These are phyloP conservation scores for Schizosaccharomyces lindneri DNA, from an alignment of 805 yeast species.

Conservation along the genomic window DNA sequence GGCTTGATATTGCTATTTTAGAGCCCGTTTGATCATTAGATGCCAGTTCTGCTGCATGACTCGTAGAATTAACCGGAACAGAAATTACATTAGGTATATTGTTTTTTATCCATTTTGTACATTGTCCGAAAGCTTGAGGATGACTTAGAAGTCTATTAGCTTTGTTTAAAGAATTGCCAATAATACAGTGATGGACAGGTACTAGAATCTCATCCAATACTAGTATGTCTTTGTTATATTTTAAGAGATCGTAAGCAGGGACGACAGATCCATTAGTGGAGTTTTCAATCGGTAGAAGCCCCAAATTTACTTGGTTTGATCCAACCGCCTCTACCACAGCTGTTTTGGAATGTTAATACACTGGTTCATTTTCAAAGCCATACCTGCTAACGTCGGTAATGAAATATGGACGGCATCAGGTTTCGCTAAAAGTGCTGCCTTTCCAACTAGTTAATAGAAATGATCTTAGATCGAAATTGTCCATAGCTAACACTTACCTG, in stretches of 20 bases:
- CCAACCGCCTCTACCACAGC: not conserved
- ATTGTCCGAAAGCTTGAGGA: constrained; percentile 1
- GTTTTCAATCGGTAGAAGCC: not conserved
- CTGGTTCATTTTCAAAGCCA: not conserved
- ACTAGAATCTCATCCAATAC: not conserved
- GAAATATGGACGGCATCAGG: not conserved
- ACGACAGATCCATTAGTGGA: constrained; percentile 1
- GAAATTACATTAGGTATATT: not conserved
- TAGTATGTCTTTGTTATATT: not conserved
- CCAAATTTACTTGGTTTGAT: not conserved
- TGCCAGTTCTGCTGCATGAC: not conserved
- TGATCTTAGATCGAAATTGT: not conserved
- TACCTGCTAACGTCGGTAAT: not conserved
- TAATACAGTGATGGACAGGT: not conserved
- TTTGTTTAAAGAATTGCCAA: not conserved
- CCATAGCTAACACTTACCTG: not conserved
- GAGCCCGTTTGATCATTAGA: not conserved
- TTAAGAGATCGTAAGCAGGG: not conserved
- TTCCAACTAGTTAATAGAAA: not conserved
- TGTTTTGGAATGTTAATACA: not conserved
- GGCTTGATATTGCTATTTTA: not conserved
- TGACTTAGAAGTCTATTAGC: not conserved
- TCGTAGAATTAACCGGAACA: not conserved
- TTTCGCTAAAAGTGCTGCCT: not conserved
- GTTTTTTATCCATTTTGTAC: not conserved